phyloP scores from a whole-genome alignment of 2,329 filamentous ascomycete species.

The Fusarium sp. region DNA sequence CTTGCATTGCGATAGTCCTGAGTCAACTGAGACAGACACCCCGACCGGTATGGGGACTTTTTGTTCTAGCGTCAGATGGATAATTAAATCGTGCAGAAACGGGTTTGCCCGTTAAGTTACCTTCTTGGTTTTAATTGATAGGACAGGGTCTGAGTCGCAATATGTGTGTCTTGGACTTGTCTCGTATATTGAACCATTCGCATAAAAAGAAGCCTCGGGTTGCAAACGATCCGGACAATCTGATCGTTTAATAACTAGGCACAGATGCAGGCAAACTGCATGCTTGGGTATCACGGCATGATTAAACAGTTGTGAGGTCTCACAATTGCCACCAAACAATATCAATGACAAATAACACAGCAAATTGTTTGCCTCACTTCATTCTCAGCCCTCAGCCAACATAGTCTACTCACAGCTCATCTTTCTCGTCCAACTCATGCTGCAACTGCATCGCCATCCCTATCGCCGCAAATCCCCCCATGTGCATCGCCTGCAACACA shows the following conservation, averaged over 20 bases:
- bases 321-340: background rate
- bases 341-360: background rate
- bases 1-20: conserved; percentile 29
- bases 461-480: conserved; percentile 44
- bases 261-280: background rate
- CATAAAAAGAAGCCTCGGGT: background rate
- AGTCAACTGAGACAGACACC: conserved; percentile 29
- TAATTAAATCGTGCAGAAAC: background rate
- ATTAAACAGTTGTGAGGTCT: background rate
- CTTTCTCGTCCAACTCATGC: conserved; percentile 43
- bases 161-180: background rate
- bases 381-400: background rate
- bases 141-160: background rate
- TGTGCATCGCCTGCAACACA: conserved; percentile 44
- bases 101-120: background rate
- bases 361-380: background rate
- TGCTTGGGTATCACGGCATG: background rate
- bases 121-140: background rate
- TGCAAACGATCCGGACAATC: background rate
- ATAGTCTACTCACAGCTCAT: conserved; percentile 36
- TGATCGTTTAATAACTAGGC: background rate
- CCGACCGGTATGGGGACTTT: conserved; percentile 16
- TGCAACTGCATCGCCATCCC: conserved; percentile 45
- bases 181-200: background rate
- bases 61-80: conserved; percentile 9